Evolutionary conservation across 257 asterid genomes (phyloP).

Genomic region (Perilla frutescens): DNA sequence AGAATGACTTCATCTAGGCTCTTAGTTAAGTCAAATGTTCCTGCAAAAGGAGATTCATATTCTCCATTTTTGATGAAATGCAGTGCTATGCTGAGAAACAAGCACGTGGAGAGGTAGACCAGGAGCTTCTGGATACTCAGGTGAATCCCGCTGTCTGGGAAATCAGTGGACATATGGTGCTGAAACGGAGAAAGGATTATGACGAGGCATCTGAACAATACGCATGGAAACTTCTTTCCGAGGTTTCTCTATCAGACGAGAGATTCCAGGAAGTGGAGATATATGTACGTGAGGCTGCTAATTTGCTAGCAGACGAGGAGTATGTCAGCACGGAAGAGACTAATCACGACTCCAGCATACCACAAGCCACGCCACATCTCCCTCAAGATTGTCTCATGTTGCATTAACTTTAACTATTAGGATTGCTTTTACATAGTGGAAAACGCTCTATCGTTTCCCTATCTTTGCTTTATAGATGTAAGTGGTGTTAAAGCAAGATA

Average conservation of each 20-base stretch:
- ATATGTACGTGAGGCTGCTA: conserved; percentile 49
- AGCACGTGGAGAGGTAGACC: conserved; percentile 66
- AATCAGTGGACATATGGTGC: conserved; percentile 79
- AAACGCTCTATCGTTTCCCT: not conserved
- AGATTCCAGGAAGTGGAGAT: conserved; percentile 54
- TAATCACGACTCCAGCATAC: conserved; percentile 37
- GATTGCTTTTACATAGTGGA: not conserved
- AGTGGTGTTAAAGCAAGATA: not conserved
- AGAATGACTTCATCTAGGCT: not conserved
- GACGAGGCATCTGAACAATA: conserved; percentile 65
- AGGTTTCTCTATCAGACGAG: conserved; percentile 60
- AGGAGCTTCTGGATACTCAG: conserved; percentile 62
- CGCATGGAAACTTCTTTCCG: conserved; percentile 67
- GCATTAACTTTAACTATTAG: conserved; percentile 35
- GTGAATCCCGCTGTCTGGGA: conserved; percentile 90
- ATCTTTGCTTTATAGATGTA: not conserved
- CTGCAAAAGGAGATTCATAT: not conserved
- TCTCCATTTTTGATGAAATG: conserved; percentile 24
- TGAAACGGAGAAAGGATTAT: conserved; percentile 63
- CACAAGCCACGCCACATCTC: conserved; percentile 45
- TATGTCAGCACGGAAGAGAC: conserved; percentile 33
- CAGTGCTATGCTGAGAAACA: conserved; percentile 78
- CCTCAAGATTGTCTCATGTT: conserved; percentile 55
- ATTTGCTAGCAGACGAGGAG: conserved; percentile 42
- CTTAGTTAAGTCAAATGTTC: not conserved